phyloP scores from a whole-genome alignment of 345 rosid species.

The Cardamine resedifolia region DNA sequence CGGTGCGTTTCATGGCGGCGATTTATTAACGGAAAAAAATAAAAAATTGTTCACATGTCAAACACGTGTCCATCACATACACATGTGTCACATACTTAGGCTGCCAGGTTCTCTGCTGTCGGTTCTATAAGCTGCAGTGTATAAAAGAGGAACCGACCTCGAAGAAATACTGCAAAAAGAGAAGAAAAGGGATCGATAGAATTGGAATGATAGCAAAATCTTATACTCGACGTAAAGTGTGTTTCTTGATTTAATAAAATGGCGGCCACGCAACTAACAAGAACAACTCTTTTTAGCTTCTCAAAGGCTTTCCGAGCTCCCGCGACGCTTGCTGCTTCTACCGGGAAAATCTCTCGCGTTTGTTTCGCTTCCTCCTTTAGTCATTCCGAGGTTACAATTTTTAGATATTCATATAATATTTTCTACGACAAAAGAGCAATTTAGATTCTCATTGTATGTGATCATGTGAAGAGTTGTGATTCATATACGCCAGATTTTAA shows the following conservation, averaged over 20 bases:
- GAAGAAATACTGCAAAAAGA: not conserved
- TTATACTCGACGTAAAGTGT: not conserved
- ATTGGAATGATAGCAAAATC: not conserved
- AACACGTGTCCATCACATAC: slow-evolving; percentile 11
- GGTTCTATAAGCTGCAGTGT: slow-evolving; percentile 24
- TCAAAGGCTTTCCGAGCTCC: slow-evolving; percentile 30
- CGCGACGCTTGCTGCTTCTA: slow-evolving; percentile 13
- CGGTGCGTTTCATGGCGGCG: not conserved
- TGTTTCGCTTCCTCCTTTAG: slow-evolving; percentile 36
- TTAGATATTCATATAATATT: not conserved
- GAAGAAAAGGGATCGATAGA: slow-evolving; percentile 3
- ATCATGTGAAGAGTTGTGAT: not conserved
- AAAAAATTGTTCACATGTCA: not conserved
- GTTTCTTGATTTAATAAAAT: slow-evolving; percentile 27
- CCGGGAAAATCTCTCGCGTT: slow-evolving; percentile 22
- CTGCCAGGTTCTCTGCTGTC: slow-evolving; percentile 19
- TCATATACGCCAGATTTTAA: not conserved
- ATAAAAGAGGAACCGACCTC: slow-evolving; percentile 17
- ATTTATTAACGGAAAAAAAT: not conserved
- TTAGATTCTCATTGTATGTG: not conserved
- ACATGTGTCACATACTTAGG: slow-evolving; percentile 17
- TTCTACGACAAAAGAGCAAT: not conserved
- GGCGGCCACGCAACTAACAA: slow-evolving; percentile 34
- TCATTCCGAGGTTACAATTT: slow-evolving; percentile 24
- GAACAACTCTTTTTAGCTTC: slow-evolving; percentile 25